Evolutionary conservation across 1,139 yeast species (phyloP).

Genomic region (Candida neerlandica): DNA sequence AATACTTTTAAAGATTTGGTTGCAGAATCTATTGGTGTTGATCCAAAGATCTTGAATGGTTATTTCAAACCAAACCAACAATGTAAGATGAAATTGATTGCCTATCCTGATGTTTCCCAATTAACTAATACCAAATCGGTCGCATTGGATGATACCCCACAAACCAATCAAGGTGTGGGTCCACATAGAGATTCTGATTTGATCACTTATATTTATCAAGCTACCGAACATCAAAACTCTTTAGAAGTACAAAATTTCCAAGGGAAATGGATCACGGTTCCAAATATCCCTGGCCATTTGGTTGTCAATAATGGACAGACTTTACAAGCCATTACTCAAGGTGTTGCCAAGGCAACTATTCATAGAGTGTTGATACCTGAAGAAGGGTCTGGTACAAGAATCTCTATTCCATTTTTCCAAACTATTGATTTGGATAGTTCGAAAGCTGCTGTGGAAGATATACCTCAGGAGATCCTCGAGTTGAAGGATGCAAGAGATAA

Average conservation of each 20-base stretch:
- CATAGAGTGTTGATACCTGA: constrained; percentile 63
- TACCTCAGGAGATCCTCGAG: constrained; percentile 35
- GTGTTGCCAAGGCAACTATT: constrained; percentile 65
- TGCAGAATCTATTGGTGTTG: constrained; percentile 57
- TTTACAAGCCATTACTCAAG: constrained; percentile 53
- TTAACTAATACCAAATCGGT: constrained; percentile 30
- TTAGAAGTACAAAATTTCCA: constrained; percentile 64
- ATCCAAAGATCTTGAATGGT: constrained; percentile 43
- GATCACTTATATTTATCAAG: constrained; percentile 63
- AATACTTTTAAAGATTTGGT: constrained; percentile 47
- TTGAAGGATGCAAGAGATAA: constrained; percentile 41
- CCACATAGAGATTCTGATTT: constrained; percentile 74
- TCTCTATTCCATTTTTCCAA: constrained; percentile 58
- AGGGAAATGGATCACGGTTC: constrained; percentile 65
- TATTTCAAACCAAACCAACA: constrained; percentile 57
- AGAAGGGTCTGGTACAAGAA: constrained; percentile 53
- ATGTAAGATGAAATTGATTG: constrained; percentile 55
- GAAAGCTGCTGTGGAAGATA: constrained; percentile 33
- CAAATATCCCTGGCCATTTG: constrained; percentile 42
- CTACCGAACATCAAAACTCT: constrained; percentile 47
- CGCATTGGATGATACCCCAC: constrained; percentile 42
- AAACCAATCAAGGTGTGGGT: constrained; percentile 65
- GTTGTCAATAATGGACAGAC: constrained; percentile 61
- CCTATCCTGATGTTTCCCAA: constrained; percentile 47
- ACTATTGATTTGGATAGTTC: constrained; percentile 51